Evolutionary conservation across 139 green algal species (phyloP).

Genomic region (Micractinium conductrix): DNA sequence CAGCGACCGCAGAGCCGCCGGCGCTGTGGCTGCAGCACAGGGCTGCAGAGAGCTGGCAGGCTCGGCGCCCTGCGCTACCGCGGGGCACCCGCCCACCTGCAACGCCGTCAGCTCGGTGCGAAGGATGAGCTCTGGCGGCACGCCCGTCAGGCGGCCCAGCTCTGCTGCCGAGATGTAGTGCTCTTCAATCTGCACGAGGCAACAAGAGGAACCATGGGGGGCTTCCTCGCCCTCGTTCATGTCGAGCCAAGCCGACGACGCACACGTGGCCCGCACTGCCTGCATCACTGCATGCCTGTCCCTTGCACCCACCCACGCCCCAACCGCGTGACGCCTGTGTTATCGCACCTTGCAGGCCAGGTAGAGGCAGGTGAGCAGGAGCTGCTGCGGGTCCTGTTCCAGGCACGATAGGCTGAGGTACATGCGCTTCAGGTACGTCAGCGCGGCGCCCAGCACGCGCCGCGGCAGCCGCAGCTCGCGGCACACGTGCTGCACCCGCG

Average conservation of each 20-base stretch:
- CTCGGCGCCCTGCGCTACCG: too few species aligned
- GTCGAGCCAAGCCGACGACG: too few species aligned
- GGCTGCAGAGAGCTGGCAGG: too few species aligned
- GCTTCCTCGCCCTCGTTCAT: too few species aligned
- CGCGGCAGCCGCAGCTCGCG: slow-evolving; percentile 56
- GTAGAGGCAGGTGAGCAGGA: slow-evolving; percentile 85
- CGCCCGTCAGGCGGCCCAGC: slow-evolving; percentile 57
- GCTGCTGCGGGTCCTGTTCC: slow-evolving; percentile 72
- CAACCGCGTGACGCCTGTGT: too few species aligned
- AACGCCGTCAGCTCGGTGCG: slow-evolving; percentile 54
- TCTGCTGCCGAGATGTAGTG: slow-evolving; percentile 77
- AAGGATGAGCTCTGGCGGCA: slow-evolving; percentile 50
- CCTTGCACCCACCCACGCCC: too few species aligned
- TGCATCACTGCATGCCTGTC: too few species aligned
- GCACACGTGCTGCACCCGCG: slow-evolving; percentile 57
- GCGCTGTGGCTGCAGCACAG: too few species aligned
- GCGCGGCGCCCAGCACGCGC: slow-evolving; percentile 72
- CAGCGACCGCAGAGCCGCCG: too few species aligned
- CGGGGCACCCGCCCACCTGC: slow-evolving; percentile 1
- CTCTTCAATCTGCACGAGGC: slow-evolving; percentile 74
- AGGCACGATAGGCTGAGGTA: slow-evolving; percentile 67
- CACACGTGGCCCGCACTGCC: too few species aligned
- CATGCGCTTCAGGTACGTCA: slow-evolving; percentile 81
- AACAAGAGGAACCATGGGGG: neutral
- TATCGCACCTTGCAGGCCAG: slow-evolving; percentile 84